These are phyloP conservation scores for Lojkania enalia DNA, from an alignment of 2,329 filamentous ascomycete genomes.

Conservation along the genomic window DNA sequence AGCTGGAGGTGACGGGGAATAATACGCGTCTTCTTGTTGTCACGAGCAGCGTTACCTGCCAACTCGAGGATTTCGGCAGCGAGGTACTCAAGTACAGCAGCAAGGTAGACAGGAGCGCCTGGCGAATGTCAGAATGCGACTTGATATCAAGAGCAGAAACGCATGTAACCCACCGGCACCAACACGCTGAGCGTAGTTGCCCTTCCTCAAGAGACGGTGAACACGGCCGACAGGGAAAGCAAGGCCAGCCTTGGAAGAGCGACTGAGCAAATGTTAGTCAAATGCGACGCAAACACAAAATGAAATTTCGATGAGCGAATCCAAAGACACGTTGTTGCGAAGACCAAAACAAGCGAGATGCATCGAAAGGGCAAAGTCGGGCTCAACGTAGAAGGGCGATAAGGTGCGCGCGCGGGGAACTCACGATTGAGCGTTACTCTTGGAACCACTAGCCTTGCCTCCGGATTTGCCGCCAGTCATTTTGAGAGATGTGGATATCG, in stretches of 20 bases:
- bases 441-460: slow-evolving; percentile 98
- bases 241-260: slow-evolving; percentile 98
- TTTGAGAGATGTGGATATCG: slow-evolving; percentile 64
- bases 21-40: slow-evolving; percentile 99
- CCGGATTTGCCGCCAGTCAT: slow-evolving; percentile 99
- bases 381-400: neutral
- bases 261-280: slow-evolving; percentile 59
- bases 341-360: slow-evolving; percentile 30
- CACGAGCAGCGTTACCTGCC: slow-evolving; percentile 96
- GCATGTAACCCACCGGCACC: slow-evolving; percentile 72
- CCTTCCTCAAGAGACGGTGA: slow-evolving; percentile 97
- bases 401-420: slow-evolving; percentile 49
- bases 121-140: slow-evolving; percentile 30
- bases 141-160: neutral
- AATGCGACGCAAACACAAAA: slow-evolving; percentile 7
- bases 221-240: slow-evolving; percentile 99
- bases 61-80: slow-evolving; percentile 98
- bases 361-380: slow-evolving; percentile 22
- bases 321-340: slow-evolving; percentile 46
- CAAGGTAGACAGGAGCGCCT: slow-evolving; percentile 92
- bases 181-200: slow-evolving; percentile 99
- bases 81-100: slow-evolving; percentile 96
- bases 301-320: slow-evolving; percentile 20
- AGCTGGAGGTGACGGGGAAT: slow-evolving; percentile 98
- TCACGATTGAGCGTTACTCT: slow-evolving; percentile 96